Evolutionary conservation across 192 early-diverging fungal species (phyloP).

Genomic region (Neocallimastix lanati): DNA sequence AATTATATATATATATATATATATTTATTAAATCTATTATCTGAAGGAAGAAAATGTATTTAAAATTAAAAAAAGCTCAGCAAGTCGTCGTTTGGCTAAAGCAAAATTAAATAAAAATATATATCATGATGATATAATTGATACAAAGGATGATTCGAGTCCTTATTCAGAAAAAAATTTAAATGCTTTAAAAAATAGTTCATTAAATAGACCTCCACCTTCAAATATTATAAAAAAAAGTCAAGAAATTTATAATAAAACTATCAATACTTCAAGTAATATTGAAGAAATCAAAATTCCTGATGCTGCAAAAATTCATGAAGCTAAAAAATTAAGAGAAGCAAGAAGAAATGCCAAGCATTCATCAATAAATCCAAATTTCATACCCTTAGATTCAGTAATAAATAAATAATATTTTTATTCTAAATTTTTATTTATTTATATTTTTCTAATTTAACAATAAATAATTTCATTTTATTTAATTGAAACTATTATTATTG

Average conservation of each 20-base stretch:
- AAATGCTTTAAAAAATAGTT: slow-evolving; percentile 6
- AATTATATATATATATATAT: no score
- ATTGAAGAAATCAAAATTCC: slow-evolving; percentile 3
- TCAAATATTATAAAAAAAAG: neutral
- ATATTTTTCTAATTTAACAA: neutral
- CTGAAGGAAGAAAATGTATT: neutral
- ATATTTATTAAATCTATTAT: no score
- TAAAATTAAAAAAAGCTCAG: slow-evolving; percentile 9
- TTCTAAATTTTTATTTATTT: slow-evolving; percentile 5
- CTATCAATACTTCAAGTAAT: neutral
- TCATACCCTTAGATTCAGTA: neutral
- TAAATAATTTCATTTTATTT: no score
- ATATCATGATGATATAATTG: slow-evolving; percentile 1
- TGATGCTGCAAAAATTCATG: slow-evolving; percentile 10
- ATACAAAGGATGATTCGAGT: neutral
- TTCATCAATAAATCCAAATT: neutral
- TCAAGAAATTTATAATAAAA: neutral
- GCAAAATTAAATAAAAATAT: slow-evolving; percentile 12
- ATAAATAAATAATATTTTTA: neutral
- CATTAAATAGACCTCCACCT: slow-evolving; percentile 4
- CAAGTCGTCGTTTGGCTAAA: slow-evolving; percentile 10
- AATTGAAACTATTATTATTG: no score
- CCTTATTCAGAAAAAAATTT: slow-evolving; percentile 10
- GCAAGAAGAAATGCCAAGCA: slow-evolving; percentile 8
- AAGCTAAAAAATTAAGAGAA: slow-evolving; percentile 10